These are phyloP conservation scores for Pichia sp. DNA, from an alignment of 1,139 yeast species.

Conservation along the genomic window DNA sequence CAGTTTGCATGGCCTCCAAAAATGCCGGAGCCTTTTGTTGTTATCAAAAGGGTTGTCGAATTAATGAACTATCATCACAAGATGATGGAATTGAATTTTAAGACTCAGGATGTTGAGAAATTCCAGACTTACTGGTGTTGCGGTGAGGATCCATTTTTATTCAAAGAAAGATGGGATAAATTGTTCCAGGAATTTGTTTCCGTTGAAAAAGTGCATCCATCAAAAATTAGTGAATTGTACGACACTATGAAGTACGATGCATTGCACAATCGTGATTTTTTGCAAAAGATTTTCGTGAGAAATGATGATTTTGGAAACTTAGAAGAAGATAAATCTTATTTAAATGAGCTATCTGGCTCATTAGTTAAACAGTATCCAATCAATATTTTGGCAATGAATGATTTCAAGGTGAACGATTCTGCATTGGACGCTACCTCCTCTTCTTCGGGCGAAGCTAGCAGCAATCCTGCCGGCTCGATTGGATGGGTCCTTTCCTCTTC, in stretches of 20 bases:
- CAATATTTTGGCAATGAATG: constrained; percentile 70
- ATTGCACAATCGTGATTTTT: constrained; percentile 84
- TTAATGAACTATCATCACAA: constrained; percentile 88
- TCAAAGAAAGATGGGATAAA: constrained; percentile 97
- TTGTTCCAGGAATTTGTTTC: constrained; percentile 86
- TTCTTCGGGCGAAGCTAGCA: constrained; percentile 24
- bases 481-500: constrained; percentile 69
- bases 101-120: constrained; percentile 56
- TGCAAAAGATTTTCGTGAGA: constrained; percentile 77
- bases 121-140: constrained; percentile 93
- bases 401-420: constrained; percentile 51
- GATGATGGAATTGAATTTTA: constrained; percentile 80
- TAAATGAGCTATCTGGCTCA: constrained; percentile 42
- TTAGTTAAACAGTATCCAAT: constrained; percentile 78
- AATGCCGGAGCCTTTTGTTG: constrained; percentile 95
- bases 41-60: constrained; percentile 89
- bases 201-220: constrained; percentile 96
- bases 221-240: constrained; percentile 91
- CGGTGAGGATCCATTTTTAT: constrained; percentile 86
- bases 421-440: constrained; percentile 37
- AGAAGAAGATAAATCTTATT: background rate
- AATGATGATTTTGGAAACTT: constrained; percentile 37
- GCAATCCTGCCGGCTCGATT: constrained; percentile 54
- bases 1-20: constrained; percentile 99
- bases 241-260: constrained; percentile 99